Percentiles rank a stretch among this genome's conserved stretches.
phyloP scores from a whole-genome alignment of 495 filamentous ascomycete genomes.

The Penicillium samsonianum region DNA sequence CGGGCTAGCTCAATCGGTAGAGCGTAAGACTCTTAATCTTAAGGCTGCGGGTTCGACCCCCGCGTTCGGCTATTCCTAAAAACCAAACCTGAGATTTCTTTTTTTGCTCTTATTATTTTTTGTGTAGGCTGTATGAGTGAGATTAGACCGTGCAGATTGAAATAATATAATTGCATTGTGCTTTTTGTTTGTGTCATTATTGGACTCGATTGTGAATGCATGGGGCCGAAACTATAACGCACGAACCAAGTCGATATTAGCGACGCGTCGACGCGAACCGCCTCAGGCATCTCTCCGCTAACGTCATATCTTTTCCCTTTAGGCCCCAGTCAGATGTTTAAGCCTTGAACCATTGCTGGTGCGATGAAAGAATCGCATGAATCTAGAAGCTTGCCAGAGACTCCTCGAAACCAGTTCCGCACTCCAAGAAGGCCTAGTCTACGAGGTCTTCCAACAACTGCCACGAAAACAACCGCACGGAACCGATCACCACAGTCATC shows the following conservation, averaged over 20 bases:
- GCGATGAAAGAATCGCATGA: slow-evolving; percentile 39
- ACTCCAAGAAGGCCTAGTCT: slow-evolving; percentile 31
- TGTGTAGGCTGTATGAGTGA: too few relatives aligned
- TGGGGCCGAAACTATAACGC: not conserved
- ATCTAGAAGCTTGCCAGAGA: slow-evolving; percentile 21
- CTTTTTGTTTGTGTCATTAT: not conserved
- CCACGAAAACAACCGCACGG: slow-evolving; percentile 23
- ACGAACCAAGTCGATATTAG: slow-evolving; percentile 14
- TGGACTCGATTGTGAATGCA: not conserved
- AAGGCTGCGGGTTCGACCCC: slow-evolving; percentile 61
- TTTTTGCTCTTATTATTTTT: not conserved
- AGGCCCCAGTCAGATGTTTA: not conserved
- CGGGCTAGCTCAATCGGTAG: slow-evolving; percentile 61
- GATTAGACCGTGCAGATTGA: not conserved
- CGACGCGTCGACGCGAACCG: slow-evolving; percentile 33
- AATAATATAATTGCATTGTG: not conserved
- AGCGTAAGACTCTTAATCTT: slow-evolving; percentile 64
- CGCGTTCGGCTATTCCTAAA: slow-evolving; percentile 53
- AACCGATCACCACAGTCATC: slow-evolving; percentile 27
- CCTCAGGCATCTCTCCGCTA: slow-evolving; percentile 20
- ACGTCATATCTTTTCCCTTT: slow-evolving; percentile 19
- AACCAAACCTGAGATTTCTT: slow-evolving; percentile 2
- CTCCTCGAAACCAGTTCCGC: slow-evolving; percentile 23
- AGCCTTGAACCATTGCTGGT: slow-evolving; percentile 18
- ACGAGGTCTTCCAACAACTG: slow-evolving; percentile 17